A percentile compares a stretch with the other conserved stretches of the same genome.
phyloP scores from a whole-genome alignment of 139 green algal genomes.

The Parachlorella kessleri region DNA sequence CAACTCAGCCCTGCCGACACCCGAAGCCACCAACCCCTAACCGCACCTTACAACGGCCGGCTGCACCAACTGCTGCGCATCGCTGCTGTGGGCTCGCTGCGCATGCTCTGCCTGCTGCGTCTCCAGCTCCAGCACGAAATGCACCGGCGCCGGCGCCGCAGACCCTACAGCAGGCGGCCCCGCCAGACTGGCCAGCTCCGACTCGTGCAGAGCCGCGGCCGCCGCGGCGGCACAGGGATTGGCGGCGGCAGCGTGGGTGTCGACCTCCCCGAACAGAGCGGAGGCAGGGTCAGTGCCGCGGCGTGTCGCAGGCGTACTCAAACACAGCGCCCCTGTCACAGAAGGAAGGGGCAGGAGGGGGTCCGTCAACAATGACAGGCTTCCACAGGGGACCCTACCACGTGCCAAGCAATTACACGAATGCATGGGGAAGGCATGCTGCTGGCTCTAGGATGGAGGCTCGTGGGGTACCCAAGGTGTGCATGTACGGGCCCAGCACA shows the following conservation, averaged over 20 bases:
- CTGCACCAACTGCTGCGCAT: too few species aligned
- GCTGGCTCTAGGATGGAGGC: too few species aligned
- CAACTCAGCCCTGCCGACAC: too few species aligned
- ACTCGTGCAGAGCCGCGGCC: conserved; percentile 8
- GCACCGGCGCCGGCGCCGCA: background rate
- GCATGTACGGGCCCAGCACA: background rate
- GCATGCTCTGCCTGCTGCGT: too few species aligned
- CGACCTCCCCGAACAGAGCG: background rate
- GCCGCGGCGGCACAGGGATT: conserved; percentile 18
- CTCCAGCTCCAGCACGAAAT: conserved; percentile 1
- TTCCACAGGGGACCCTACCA: background rate
- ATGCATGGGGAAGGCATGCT: too few species aligned
- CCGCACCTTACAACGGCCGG: too few species aligned
- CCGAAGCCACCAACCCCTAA: too few species aligned
- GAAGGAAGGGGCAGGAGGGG: background rate
- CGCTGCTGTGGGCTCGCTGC: too few species aligned
- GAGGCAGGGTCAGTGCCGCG: background rate
- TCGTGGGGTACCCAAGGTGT: background rate
- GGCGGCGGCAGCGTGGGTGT: background rate
- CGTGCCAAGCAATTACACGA: background rate
- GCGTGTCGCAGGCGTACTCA: too few species aligned
- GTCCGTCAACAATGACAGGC: background rate
- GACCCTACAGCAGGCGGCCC: background rate
- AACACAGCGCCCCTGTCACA: background rate
- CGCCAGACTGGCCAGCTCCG: conserved; percentile 3